phyloP scores from a whole-genome alignment of 768 basidiomycete genomes.

The Lyophyllum semitale region DNA sequence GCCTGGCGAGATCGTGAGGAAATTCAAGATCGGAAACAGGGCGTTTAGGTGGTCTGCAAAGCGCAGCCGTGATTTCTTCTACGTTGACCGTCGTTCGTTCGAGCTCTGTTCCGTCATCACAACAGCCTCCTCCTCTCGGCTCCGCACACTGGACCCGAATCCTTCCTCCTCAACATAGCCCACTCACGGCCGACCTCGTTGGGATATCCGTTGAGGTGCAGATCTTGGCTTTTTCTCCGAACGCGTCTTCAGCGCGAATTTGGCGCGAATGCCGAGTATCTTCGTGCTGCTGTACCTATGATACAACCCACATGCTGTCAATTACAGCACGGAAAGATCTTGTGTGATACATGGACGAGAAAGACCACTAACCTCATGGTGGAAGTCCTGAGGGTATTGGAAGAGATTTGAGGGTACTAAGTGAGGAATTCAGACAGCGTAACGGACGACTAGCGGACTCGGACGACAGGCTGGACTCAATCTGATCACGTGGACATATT shows the following conservation, averaged over 20 bases:
- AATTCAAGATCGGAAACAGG: conserved; percentile 70
- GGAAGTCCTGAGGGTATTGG: conserved; percentile 13
- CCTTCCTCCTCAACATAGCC: conserved; percentile 8
- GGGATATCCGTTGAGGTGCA: conserved; percentile 14
- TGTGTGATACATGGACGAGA: not conserved
- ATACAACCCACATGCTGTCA: conserved; percentile 4
- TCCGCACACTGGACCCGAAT: not conserved
- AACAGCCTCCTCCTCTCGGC: conserved; percentile 2
- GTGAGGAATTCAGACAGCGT: conserved; percentile 25
- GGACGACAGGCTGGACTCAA: no score
- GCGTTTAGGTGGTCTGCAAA: conserved; percentile 60
- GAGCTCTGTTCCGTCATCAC: conserved; percentile 5
- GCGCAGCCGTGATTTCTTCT: conserved; percentile 20
- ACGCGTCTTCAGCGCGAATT: conserved; percentile 27
- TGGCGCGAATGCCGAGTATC: conserved; percentile 28
- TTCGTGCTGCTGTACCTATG: conserved; percentile 20
- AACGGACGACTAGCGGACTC: no score
- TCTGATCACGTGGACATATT: no score
- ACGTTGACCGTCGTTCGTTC: conserved; percentile 14
- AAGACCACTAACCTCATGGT: conserved; percentile 14
- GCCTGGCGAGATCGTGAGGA: conserved; percentile 66
- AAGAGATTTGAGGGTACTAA: conserved; percentile 17
- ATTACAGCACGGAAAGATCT: not conserved
- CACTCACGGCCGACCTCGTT: conserved; percentile 2
- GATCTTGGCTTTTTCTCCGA: conserved; percentile 17